These are phyloP conservation scores for Malus sieversii DNA, from an alignment of 306 rosid genomes.

Conservation along the genomic window DNA sequence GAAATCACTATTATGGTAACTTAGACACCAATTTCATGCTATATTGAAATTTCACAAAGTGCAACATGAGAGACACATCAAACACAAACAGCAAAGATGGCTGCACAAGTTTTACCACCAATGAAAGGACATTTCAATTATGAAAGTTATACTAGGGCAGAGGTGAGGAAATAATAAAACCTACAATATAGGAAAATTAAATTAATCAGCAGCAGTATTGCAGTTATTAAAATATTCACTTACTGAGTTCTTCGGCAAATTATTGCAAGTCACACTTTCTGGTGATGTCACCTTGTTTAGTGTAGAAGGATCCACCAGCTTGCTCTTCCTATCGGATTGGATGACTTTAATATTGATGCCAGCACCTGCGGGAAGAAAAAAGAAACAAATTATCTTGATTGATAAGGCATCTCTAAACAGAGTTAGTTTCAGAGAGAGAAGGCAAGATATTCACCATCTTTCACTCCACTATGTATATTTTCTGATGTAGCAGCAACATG, in stretches of 20 bases:
- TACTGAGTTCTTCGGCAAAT: conserved; percentile 37
- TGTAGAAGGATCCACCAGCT: conserved; percentile 32
- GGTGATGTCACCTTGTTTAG: conserved; percentile 33
- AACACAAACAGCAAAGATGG: background rate
- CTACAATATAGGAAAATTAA: background rate
- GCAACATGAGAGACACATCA: background rate
- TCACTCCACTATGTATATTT: conserved; percentile 37
- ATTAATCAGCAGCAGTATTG: conserved; percentile 10
- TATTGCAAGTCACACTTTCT: conserved; percentile 32
- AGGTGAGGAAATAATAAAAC: background rate
- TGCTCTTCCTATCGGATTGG: conserved; percentile 36
- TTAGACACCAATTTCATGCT: background rate
- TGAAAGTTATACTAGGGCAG: background rate
- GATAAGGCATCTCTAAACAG: background rate
- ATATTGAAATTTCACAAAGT: background rate
- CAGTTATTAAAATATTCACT: conserved; percentile 27
- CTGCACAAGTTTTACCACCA: background rate
- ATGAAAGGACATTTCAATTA: background rate
- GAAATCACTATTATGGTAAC: background rate
- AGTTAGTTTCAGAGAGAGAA: conserved; percentile 6
- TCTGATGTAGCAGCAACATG: conserved; percentile 34
- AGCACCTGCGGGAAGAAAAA: conserved; percentile 40
- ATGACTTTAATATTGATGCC: conserved; percentile 27
- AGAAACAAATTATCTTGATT: background rate
- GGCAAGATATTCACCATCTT: conserved; percentile 41